Base-by-base conservation (phyloP, 495 filamentous ascomycete species). In the Xylaria curta region DNA sequence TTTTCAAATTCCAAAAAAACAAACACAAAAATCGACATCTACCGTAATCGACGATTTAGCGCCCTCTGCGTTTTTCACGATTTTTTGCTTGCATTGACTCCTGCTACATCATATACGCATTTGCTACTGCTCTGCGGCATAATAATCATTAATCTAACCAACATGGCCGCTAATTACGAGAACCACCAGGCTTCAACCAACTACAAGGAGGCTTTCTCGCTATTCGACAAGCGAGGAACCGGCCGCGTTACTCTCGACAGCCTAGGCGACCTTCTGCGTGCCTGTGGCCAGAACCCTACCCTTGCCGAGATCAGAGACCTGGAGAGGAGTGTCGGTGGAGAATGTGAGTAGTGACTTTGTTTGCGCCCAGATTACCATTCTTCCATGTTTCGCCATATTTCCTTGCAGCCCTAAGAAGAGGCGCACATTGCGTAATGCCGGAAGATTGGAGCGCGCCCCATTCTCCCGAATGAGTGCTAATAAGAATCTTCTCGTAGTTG, bases 191-290 rank as follows among this genome's bases (percentile, higher is more conserved):
- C 95, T 85, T 95, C 93, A 67, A 98, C 96, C 81, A 98, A 99
- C 90, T 99, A 98, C 93, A 98, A 98, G 87, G 96, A 99, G 91
- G 96, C 96, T 72, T 99, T 99, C 87, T 93, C 94, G 63, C 93
- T 99, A 78, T 99, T 98, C 87, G 96, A 99, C 86, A 97, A 97
- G 88, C 94, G 96, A 77, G 96, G 97, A 77, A 95, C 91, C 78
- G 93, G 93, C 73, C 94, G 93, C 71, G 96, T 98, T 75, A 81
- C 91, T 12, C 87, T 93, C 80, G 92, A 95, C 69, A 92, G 90
- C 66, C 89, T 99, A 21, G 96, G 96, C 40, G 97, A 99, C 78
- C 89, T 99, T 44, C 89, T 99, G 47, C 91, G 97, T 76, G 96
- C 96, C 10, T 99, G 96, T 79, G 96, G 96, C 1, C 96, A 99